These are phyloP conservation scores for Sutorius eximius DNA, from an alignment of 1,284 basidiomycete genomes.

Conservation along the genomic window DNA sequence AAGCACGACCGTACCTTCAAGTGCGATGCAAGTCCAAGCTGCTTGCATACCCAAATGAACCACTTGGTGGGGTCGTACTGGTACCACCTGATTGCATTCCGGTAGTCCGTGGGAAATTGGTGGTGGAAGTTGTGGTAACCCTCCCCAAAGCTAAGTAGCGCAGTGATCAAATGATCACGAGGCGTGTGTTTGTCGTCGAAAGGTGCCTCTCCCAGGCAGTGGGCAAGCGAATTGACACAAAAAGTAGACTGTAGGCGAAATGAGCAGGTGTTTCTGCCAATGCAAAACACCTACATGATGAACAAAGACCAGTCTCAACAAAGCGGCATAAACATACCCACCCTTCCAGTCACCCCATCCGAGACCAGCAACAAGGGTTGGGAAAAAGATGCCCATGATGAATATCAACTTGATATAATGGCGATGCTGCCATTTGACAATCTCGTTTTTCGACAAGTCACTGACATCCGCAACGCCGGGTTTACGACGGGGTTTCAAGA, in stretches of 20 bases:
- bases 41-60: constrained; percentile 75
- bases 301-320: constrained; percentile 80
- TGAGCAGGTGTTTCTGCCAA: constrained; percentile 6
- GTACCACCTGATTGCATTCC: constrained; percentile 92
- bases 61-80: constrained; percentile 91
- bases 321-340: constrained; percentile 85
- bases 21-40: constrained; percentile 79
- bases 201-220: constrained; percentile 90
- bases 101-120: constrained; percentile 93
- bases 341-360: constrained; percentile 84
- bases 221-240: constrained; percentile 93
- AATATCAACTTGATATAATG: constrained; percentile 76
- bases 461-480: constrained; percentile 88
- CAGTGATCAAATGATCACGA: constrained; percentile 84
- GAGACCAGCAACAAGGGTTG: constrained; percentile 75
- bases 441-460: constrained; percentile 74
- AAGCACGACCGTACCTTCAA: constrained; percentile 56
- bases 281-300: constrained; percentile 69
- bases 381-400: constrained; percentile 72
- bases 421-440: constrained; percentile 88
- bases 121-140: constrained; percentile 98
- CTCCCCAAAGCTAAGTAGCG: constrained; percentile 86
- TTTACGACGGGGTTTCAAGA: constrained; percentile 84
- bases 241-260: constrained; percentile 71
- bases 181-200: constrained; percentile 98